Percentiles rank a stretch among this genome's conserved stretches.
Evolutionary conservation across 2,329 filamentous ascomycete genomes (phyloP).

Genomic region (Nemania sp.): DNA sequence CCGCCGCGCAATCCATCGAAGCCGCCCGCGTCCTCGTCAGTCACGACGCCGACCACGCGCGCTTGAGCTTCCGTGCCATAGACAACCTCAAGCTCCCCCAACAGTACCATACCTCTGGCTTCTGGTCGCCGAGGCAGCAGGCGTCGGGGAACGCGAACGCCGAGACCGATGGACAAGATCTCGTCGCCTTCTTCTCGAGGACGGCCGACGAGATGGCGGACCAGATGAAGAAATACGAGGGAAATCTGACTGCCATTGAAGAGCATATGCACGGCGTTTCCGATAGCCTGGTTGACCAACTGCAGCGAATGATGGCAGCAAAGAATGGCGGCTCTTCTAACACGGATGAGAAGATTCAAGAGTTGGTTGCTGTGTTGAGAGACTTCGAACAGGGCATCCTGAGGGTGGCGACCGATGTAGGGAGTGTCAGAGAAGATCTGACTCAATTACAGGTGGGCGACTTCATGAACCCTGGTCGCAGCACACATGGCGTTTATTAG

Average conservation of each 20-base stretch:
- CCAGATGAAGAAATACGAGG: conserved; percentile 61
- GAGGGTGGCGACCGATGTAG: conserved; percentile 65
- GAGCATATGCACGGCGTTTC: conserved; percentile 68
- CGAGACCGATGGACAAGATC: conserved; percentile 58
- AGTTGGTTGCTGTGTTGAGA: conserved; percentile 62
- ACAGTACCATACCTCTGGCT: conserved; percentile 54
- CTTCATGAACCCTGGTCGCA: conserved; percentile 44
- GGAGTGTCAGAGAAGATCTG: conserved; percentile 62
- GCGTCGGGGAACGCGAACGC: conserved; percentile 49
- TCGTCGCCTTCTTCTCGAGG: conserved; percentile 67
- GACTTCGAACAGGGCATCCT: conserved; percentile 70
- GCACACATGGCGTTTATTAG: conserved; percentile 39
- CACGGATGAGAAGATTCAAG: conserved; percentile 52
- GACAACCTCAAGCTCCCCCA: conserved; percentile 53
- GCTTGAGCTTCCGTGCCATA: conserved; percentile 51
- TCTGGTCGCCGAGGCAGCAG: conserved; percentile 48
- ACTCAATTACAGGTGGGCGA: conserved; percentile 61
- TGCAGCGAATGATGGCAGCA: conserved; percentile 56
- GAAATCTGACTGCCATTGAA: conserved; percentile 67
- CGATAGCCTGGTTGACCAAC: conserved; percentile 61
- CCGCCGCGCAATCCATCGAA: conserved; percentile 49
- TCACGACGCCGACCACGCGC: conserved; percentile 48
- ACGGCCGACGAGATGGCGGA: conserved; percentile 65
- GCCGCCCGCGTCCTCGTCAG: conserved; percentile 48
- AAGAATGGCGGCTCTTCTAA: conserved; percentile 44